Evolutionary conservation across 1,139 yeast species (phyloP).

Genomic region (Pichia sp.): DNA sequence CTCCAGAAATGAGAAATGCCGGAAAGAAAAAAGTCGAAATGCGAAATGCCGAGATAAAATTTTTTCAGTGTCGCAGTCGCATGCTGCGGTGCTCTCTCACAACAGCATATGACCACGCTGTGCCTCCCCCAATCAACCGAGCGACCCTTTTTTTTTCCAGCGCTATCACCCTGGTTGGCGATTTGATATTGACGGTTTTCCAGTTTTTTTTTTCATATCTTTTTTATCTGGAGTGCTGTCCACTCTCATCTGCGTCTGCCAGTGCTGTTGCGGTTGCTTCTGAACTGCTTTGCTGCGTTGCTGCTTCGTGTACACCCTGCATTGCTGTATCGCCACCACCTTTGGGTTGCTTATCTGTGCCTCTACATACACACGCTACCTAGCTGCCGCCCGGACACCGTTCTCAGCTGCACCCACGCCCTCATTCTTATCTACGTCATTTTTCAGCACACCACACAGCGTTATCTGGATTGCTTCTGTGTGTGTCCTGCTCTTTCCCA

Average conservation of each 20-base stretch:
- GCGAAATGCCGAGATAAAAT: neutral
- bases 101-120: neutral
- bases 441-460: neutral
- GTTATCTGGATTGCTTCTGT: too few species aligned
- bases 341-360: neutral
- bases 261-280: too few species aligned
- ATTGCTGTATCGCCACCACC: neutral
- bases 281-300: neutral
- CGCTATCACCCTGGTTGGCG: neutral
- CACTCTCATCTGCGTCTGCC: neutral
- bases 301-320: neutral
- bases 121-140: neutral
- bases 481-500: neutral
- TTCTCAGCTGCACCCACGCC: neutral
- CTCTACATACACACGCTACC: neutral
- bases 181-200: slow-evolving; percentile 3
- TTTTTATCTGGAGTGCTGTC: slow-evolving; percentile 3
- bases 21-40: neutral
- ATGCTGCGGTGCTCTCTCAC: neutral
- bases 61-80: neutral
- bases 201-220: slow-evolving; percentile 3
- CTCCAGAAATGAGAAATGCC: neutral
- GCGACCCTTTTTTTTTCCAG: neutral
- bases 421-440: neutral
- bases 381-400: neutral